Conservation (phyloP, 257 asterid species). For the Coffea eugenioides region DNA sequence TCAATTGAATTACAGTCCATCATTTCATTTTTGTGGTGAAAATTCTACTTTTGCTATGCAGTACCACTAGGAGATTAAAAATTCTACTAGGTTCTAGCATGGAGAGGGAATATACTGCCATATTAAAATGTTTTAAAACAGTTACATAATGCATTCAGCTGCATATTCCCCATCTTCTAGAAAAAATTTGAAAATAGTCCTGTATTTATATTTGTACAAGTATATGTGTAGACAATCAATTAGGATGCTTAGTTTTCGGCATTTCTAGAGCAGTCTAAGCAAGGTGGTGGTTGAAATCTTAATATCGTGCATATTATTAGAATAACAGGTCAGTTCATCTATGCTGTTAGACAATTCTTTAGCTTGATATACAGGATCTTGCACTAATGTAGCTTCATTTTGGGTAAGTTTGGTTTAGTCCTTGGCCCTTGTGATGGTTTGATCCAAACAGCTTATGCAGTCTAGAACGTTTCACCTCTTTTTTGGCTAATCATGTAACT, state of each 20-base stretch:
- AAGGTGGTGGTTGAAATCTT: background rate
- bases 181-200: background rate
- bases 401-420: background rate
- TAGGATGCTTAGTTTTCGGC: background rate
- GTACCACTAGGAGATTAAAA: background rate
- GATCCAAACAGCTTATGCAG: background rate
- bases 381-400: background rate
- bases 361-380: background rate
- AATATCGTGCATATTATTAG: background rate
- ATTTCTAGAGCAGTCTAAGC: background rate
- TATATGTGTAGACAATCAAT: background rate
- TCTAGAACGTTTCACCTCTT: background rate
- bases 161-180: background rate
- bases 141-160: background rate
- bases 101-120: background rate
- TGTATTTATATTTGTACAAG: background rate
- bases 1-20: background rate
- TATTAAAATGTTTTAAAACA: background rate
- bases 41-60: background rate
- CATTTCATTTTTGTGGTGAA: background rate
- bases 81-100: background rate
- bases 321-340: background rate
- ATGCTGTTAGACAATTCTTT: background rate
- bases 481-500: background rate
- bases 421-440: background rate